Evolutionary conservation across 768 basidiomycete genomes (phyloP), one percentile per base, ranked within the genome.

Genomic region (Russula abietina): DNA sequence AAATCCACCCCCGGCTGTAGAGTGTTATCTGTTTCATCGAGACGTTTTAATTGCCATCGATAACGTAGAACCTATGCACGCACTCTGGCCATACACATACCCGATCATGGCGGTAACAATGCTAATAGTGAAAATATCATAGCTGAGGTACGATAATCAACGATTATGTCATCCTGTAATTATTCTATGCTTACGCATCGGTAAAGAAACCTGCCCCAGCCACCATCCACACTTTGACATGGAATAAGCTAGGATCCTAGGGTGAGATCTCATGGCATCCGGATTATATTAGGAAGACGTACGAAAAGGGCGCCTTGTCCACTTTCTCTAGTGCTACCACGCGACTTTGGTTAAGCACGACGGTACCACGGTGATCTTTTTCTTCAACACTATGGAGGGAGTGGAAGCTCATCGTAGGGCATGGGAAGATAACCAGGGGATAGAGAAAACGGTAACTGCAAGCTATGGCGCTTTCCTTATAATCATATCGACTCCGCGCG

Each of bases 161-260:
- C 14, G 46, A 33, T 51, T 5, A 19, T 1, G 11, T n/a, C 43
- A 33, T 24, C 28, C 11, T 4, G 33, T 12, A 24, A 19, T 41
- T 11, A 4, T 24, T 6, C 24, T 46, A 9, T 3, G 73, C 82
- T 69, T 68, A 85, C 82, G 87, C 85, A 74, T 91, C 92, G 53
- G 93, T 93, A 79, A 93, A 95, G 82, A 95, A 94, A 28, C 93
- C 93, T 14, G 88, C 88, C 69, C 93, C 91, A 2, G 90, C 78
- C 43, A 79, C 75, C 48, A 74, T 51, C 63, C 67, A 71, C 43
- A 79, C 72, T 69, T 81, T 82, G 62, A 80, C 75, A 61, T 84
- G 83, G 71, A 82, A 82, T 71, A 76, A 78, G 3, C 77, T 77
- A 55, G 28, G 51, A 28, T 32, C 38, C 14, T 28, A 36, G 38